phyloP scores from a whole-genome alignment of 805 yeast genomes.

The Metschnikowia hibisci region DNA sequence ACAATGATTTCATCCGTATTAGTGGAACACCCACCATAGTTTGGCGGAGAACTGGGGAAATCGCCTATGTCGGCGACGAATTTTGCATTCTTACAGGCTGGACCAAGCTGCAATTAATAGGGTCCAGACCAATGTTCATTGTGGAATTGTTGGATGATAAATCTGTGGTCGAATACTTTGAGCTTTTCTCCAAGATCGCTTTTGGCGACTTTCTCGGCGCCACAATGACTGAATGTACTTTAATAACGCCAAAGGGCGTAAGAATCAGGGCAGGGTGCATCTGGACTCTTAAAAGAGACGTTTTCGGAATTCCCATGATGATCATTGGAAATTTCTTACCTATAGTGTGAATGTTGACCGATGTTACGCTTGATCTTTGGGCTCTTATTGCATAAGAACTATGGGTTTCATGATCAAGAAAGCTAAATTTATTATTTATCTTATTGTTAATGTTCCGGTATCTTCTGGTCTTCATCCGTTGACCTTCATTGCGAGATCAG shows the following conservation, averaged over 20 bases:
- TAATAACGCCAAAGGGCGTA: conserved; percentile 56
- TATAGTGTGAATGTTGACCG: conserved; percentile 36
- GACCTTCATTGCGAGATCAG: too few relatives aligned
- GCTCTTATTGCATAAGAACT: too few relatives aligned
- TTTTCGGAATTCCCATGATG: conserved; percentile 97
- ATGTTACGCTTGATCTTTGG: not conserved
- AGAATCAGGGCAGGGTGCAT: conserved; percentile 75
- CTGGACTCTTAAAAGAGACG: conserved; percentile 93
- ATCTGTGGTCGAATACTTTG: conserved; percentile 83
- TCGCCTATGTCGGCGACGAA: conserved; percentile 93
- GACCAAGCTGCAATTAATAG: conserved; percentile 64
- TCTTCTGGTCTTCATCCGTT: too few relatives aligned
- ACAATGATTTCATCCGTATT: conserved; percentile 75
- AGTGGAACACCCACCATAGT: conserved; percentile 93
- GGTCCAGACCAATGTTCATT: conserved; percentile 62
- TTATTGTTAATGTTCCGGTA: too few relatives aligned
- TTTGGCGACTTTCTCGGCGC: conserved; percentile 86
- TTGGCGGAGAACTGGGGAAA: conserved; percentile 95
- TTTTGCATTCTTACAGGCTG: conserved; percentile 90
- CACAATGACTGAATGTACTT: conserved; percentile 82
- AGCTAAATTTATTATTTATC: too few relatives aligned
- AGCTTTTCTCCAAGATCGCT: conserved; percentile 77
- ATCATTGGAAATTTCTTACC: conserved; percentile 91
- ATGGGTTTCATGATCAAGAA: too few relatives aligned
- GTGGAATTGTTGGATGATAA: conserved; percentile 84